Evolutionary conservation across 768 basidiomycete species (phyloP), one percentile per base, ranked within the genome.

Genomic region (Hericium erinaceus): DNA sequence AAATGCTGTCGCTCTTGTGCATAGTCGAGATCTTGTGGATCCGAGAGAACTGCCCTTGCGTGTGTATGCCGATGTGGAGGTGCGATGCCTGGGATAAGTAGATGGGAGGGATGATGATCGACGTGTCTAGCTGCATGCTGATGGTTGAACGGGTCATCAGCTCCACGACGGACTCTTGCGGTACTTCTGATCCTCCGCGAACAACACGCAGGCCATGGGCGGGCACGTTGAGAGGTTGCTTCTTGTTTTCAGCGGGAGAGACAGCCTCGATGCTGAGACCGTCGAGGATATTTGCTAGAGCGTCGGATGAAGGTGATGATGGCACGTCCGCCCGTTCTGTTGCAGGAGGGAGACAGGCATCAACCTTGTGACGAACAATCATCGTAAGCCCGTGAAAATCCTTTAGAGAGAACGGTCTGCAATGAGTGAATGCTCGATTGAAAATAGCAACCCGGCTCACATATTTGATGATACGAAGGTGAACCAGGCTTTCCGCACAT

Each of bases 1-100:
- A 50, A 57, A 64, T 65, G 16, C 57, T 41, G n/a, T 56, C 41
- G 5, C 60, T 64, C 37, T 72, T 57, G 18, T 67, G 63, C 52
- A 69, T 64, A 33, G 33, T 33, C 33, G 33, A 10, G 9, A 33
- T 33, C 65, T 83, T 84, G 54, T 75, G 68, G 7, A 85, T 71
- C 9, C 69, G 68, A 4, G 66, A 61, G 68, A 88, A 88, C 1
- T 46, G 67, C 0, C 86, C 86, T 3, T 72, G 65, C 15, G 70
- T 64, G 65, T 89, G 85, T 41, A 77, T 68, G 0, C 77, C 86
- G 54, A 85, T 69, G 65, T 80, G 82, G 58, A 82, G 77, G 64
- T 84, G 78, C 3, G 76, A 69, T 0, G 84, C 87, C 65, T 84
- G 82, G 7, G 87, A 86, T 54, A 89, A 76, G 65, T 80, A 84